Conservation (phyloP, 345 rosid species). For the Lepidium africanum region DNA sequence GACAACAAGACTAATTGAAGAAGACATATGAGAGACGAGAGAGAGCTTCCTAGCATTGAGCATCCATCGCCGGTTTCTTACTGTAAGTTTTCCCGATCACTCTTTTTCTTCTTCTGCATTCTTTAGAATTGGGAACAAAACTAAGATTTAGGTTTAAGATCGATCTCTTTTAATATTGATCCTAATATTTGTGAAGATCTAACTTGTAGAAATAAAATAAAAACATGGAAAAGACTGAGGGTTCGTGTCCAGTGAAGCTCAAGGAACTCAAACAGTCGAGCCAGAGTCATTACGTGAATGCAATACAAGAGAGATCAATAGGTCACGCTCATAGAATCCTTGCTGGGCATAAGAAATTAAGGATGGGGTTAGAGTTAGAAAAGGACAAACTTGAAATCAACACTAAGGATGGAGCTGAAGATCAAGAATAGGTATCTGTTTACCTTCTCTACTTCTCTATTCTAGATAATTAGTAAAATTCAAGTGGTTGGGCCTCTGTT, state of each 20-base stretch:
- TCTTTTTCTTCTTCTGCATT: background rate
- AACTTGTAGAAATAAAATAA: constrained; percentile 55
- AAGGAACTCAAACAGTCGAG: constrained; percentile 41
- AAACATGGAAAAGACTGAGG: constrained; percentile 45
- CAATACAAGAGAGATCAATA: constrained; percentile 50
- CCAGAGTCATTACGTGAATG: constrained; percentile 23
- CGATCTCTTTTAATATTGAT: background rate
- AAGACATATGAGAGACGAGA: too few relatives aligned
- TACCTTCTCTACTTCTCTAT: background rate
- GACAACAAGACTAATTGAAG: too few relatives aligned
- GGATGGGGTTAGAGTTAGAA: too few relatives aligned
- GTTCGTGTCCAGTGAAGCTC: constrained; percentile 44
- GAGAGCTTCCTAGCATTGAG: too few relatives aligned
- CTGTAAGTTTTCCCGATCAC: background rate
- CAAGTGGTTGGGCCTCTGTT: background rate
- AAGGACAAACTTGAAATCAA: constrained; percentile 33
- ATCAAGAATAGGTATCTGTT: constrained; percentile 50
- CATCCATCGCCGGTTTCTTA: background rate
- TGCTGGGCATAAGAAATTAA: constrained; percentile 10
- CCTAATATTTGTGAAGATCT: background rate
- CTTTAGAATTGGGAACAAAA: background rate
- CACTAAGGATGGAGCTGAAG: constrained; percentile 57
- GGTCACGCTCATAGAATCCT: constrained; percentile 58
- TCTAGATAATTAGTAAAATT: constrained; percentile 22
- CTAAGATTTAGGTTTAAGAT: background rate